These are phyloP conservation scores for Aspergillus novoparasiticus DNA, from an alignment of 2,329 filamentous ascomycete genomes.

Conservation along the genomic window DNA sequence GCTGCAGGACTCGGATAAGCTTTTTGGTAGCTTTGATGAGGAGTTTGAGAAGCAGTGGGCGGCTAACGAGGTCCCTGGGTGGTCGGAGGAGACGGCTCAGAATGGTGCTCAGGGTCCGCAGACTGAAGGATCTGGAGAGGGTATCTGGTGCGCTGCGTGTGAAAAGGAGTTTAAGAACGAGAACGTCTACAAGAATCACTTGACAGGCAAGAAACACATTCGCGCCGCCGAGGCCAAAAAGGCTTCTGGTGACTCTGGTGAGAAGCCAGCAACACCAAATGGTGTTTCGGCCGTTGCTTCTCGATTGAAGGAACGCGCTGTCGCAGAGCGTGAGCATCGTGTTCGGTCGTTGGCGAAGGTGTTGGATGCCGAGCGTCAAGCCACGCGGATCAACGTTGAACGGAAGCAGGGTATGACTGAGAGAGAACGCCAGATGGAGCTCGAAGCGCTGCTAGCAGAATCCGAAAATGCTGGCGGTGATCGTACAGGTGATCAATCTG, in stretches of 20 bases:
- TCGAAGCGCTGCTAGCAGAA: constrained; percentile 79
- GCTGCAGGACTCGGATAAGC: constrained; percentile 79
- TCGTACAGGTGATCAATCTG: constrained; percentile 62
- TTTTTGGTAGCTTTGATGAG: constrained; percentile 73
- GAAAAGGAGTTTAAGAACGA: constrained; percentile 95
- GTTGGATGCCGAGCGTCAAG: constrained; percentile 84
- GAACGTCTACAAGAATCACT: constrained; percentile 88
- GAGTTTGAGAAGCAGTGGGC: constrained; percentile 87
- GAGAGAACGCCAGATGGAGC: constrained; percentile 88
- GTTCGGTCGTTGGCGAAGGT: constrained; percentile 76
- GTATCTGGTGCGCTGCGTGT: constrained; percentile 87
- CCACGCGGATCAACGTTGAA: constrained; percentile 93
- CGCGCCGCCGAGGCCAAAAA: constrained; percentile 72
- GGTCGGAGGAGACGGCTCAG: constrained; percentile 61
- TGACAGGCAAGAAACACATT: constrained; percentile 90
- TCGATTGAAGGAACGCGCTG: constrained; percentile 80
- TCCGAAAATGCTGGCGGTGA: constrained; percentile 42
- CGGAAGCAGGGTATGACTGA: constrained; percentile 97
- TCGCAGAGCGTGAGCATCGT: constrained; percentile 85
- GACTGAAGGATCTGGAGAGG: constrained; percentile 63
- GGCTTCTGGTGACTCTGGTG: constrained; percentile 42
- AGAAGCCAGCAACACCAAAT: constrained; percentile 27
- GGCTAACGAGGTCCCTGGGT: constrained; percentile 75
- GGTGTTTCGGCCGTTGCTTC: constrained; percentile 29
- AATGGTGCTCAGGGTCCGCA: constrained; percentile 46